Percentiles rank a stretch among this genome's conserved stretches.
These are phyloP conservation scores for Backusella morwellensis DNA, from an alignment of 192 early-diverging fungal species.

Conservation along the genomic window DNA sequence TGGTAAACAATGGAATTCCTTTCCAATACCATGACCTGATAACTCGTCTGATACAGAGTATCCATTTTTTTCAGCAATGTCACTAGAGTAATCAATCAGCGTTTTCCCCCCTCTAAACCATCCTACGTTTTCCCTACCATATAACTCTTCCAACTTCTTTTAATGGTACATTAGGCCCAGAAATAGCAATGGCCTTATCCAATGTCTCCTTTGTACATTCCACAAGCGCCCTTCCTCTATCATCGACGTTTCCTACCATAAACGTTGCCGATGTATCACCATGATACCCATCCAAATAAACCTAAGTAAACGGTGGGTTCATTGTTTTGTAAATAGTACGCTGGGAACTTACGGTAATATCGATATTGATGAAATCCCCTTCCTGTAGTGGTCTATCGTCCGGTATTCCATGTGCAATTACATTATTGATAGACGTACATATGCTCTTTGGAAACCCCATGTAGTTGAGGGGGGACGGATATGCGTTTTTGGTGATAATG, in stretches of 20 bases:
- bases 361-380: conserved; percentile 79
- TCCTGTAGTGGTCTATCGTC: conserved; percentile 54
- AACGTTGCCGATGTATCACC: conserved; percentile 74
- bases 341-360: conserved; percentile 52
- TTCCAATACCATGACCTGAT: conserved; percentile 88
- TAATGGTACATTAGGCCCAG: conserved; percentile 48
- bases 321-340: too few species aligned
- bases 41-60: conserved; percentile 69
- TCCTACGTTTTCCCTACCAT: conserved; percentile 7
- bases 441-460: conserved; percentile 71
- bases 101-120: too few species aligned
- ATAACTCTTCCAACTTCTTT: conserved; percentile 67
- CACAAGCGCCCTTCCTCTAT: conserved; percentile 50
- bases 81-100: conserved; percentile 5
- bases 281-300: conserved; percentile 65
- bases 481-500: conserved; percentile 55
- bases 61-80: conserved; percentile 46
- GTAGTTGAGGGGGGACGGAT: conserved; percentile 80
- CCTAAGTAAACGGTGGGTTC: conserved; percentile 14
- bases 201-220: conserved; percentile 56
- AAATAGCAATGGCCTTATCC: conserved; percentile 60
- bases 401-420: conserved; percentile 80
- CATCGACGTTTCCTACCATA: conserved; percentile 61
- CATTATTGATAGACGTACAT: conserved; percentile 83
- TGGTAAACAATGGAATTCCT: conserved; percentile 80